phyloP scores from a whole-genome alignment of 441 rosid genomes.

The Aquilaria agallochum region DNA sequence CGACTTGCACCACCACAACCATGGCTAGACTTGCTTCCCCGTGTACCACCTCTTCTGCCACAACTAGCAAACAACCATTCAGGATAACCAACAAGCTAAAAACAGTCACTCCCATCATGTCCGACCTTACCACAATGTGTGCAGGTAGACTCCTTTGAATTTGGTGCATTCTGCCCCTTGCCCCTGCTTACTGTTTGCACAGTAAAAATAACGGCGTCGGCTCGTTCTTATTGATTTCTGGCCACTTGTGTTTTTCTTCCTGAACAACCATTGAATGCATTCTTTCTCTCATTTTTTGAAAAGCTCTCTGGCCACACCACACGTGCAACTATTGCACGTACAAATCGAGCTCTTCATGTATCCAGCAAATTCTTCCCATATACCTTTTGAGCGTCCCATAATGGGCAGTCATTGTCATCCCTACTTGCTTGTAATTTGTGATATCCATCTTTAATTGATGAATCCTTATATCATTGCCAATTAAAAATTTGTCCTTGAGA shows the following conservation, averaged over 20 bases:
- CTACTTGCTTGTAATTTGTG: background rate
- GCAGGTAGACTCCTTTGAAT: no score
- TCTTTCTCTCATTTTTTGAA: conserved; percentile 1
- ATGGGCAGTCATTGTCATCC: background rate
- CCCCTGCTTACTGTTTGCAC: no score
- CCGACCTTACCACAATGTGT: no score
- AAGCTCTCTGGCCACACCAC: background rate
- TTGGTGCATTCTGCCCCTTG: no score
- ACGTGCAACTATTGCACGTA: background rate
- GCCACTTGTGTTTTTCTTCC: background rate
- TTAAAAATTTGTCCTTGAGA: conserved; percentile 4
- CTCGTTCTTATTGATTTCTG: background rate
- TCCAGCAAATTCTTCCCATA: no score
- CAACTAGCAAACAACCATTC: background rate
- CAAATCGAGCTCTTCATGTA: background rate
- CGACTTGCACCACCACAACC: no score
- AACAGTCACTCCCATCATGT: no score
- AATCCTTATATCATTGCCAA: conserved; percentile 5
- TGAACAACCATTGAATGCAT: background rate
- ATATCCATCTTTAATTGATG: conserved; percentile 1
- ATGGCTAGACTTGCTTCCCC: background rate
- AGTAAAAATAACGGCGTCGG: conserved; percentile 3
- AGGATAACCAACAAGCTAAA: no score
- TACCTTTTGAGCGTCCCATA: no score
- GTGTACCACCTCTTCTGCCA: background rate